These are phyloP conservation scores for Diaporthe australafricana DNA, from an alignment of 2,329 filamentous ascomycete species.

Conservation along the genomic window DNA sequence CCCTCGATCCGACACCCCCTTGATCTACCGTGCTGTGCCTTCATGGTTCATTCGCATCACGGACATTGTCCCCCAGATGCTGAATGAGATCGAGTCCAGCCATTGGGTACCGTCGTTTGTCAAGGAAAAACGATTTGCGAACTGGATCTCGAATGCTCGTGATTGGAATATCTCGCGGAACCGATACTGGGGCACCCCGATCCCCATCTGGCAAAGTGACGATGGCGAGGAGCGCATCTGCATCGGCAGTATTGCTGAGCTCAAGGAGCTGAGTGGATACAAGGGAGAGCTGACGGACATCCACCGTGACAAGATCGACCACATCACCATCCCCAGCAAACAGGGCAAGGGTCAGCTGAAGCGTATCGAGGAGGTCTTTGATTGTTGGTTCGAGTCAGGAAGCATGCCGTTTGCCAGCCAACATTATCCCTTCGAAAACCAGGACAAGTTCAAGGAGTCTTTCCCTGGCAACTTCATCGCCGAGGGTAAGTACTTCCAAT, in stretches of 20 bases:
- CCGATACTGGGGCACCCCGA: slow-evolving; percentile 94
- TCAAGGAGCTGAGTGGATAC: slow-evolving; percentile 88
- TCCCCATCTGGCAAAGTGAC: slow-evolving; percentile 92
- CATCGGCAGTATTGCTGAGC: slow-evolving; percentile 84
- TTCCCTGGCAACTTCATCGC: slow-evolving; percentile 97
- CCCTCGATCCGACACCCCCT: slow-evolving; percentile 91
- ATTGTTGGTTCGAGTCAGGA: slow-evolving; percentile 97
- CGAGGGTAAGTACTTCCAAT: slow-evolving; percentile 67
- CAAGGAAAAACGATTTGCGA: slow-evolving; percentile 90
- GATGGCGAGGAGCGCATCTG: slow-evolving; percentile 89
- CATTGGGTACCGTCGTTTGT: slow-evolving; percentile 94
- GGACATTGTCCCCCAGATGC: slow-evolving; percentile 85
- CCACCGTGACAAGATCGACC: slow-evolving; percentile 92
- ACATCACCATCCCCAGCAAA: slow-evolving; percentile 93
- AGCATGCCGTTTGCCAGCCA: slow-evolving; percentile 94
- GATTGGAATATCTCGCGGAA: slow-evolving; percentile 98
- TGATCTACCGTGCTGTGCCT: slow-evolving; percentile 92
- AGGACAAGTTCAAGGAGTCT: slow-evolving; percentile 80
- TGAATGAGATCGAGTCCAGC: slow-evolving; percentile 88
- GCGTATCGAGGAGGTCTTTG: slow-evolving; percentile 89
- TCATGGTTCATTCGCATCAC: slow-evolving; percentile 95
- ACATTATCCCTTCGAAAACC: slow-evolving; percentile 93
- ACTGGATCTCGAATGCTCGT: slow-evolving; percentile 90
- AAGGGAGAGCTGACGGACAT: slow-evolving; percentile 85
- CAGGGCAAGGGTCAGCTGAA: slow-evolving; percentile 85